Conservation (phyloP, 2,329 filamentous ascomycete genomes). For the Scedosporium boydii region DNA sequence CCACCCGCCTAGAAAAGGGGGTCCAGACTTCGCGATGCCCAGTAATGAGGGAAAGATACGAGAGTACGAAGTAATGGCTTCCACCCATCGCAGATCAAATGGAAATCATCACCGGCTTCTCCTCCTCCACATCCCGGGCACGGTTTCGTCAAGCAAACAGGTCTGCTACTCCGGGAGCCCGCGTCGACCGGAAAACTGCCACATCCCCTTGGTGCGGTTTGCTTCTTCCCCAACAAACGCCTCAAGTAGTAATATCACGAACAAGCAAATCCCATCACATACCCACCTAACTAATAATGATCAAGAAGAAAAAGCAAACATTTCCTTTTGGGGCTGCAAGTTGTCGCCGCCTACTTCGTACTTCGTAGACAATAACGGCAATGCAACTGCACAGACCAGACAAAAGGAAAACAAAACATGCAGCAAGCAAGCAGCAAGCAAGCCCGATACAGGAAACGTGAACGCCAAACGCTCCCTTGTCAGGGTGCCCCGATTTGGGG, state of each 20-base stretch:
- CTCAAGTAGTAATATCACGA: background rate
- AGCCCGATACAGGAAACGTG: background rate
- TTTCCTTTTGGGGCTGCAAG: background rate
- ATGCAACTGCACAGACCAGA: background rate
- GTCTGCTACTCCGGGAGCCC: background rate
- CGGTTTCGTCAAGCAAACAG: background rate
- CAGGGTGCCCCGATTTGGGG: too few relatives aligned
- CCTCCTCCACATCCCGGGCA: background rate
- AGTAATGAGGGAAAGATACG: too few relatives aligned
- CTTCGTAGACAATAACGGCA: background rate
- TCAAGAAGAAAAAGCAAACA: background rate
- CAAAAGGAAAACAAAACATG: background rate
- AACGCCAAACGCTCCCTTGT: background rate
- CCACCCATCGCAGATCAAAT: background rate
- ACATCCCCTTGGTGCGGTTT: background rate
- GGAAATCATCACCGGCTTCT: background rate
- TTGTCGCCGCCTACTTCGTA: too few relatives aligned
- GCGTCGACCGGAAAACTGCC: background rate
- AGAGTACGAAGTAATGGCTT: too few relatives aligned
- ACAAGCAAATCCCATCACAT: too few relatives aligned
- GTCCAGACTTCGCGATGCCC: too few relatives aligned
- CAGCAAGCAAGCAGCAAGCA: too few relatives aligned
- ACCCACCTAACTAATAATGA: too few relatives aligned
- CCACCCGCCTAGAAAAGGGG: too few relatives aligned
- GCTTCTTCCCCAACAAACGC: background rate